phyloP scores from a whole-genome alignment of 306 rosid genomes.

The Purshia tridentata region DNA sequence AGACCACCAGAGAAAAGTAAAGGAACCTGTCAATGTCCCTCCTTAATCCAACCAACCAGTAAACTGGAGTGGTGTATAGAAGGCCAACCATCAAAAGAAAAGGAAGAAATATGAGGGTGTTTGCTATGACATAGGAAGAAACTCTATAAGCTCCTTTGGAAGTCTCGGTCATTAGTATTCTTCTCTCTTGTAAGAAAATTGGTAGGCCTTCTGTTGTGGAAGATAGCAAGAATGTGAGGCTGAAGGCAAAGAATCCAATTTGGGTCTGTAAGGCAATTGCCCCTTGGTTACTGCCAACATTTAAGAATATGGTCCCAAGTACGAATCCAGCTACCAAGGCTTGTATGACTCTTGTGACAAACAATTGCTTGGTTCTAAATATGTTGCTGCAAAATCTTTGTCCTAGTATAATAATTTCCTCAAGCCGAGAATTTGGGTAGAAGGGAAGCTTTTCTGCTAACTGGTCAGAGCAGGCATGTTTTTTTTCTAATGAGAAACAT shows the following conservation, averaged over 20 bases:
- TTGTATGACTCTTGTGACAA: conserved; percentile 51
- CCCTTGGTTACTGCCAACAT: conserved; percentile 37
- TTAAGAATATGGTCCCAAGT: conserved; percentile 49
- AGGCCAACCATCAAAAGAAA: conserved; percentile 46
- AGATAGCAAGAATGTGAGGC: conserved; percentile 62
- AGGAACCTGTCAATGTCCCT: conserved; percentile 36
- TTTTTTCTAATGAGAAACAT: conserved; percentile 24
- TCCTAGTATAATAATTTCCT: conserved; percentile 73
- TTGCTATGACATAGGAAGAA: conserved; percentile 55
- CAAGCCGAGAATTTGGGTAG: conserved; percentile 50
- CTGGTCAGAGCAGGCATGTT: conserved; percentile 23
- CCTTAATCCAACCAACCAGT: conserved; percentile 48
- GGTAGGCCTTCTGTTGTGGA: conserved; percentile 60
- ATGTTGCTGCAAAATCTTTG: conserved; percentile 79
- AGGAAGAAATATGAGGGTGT: conserved; percentile 46
- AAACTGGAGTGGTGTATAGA: conserved; percentile 45
- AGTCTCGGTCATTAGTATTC: conserved; percentile 45
- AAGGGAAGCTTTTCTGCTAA: conserved; percentile 38
- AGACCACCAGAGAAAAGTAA: conserved; percentile 53
- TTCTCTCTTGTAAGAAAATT: conserved; percentile 52
- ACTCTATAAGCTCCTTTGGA: conserved; percentile 55
- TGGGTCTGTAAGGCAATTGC: conserved; percentile 36
- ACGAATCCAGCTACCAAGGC: conserved; percentile 47
- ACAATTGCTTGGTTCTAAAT: conserved; percentile 82
- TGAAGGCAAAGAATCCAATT: conserved; percentile 57